Percentiles rank a stretch among this genome's conserved stretches.
phyloP scores from a whole-genome alignment of 2,329 filamentous ascomycete genomes.

The Alternaria consortialis region DNA sequence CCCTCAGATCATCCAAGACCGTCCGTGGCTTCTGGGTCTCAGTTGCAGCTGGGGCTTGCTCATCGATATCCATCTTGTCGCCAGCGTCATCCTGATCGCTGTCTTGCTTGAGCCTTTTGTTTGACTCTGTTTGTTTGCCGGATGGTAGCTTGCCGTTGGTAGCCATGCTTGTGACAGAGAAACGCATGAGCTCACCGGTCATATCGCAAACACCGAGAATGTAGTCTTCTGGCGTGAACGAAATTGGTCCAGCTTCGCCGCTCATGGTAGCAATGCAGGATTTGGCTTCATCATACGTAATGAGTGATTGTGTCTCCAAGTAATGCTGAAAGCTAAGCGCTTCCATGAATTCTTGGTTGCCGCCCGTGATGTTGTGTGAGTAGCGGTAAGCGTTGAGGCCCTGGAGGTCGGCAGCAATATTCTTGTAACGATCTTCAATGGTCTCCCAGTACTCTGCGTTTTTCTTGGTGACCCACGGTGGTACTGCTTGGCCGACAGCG shows the following conservation, averaged over 20 bases:
- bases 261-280: constrained; percentile 50
- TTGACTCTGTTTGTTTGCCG: constrained; percentile 45
- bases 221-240: constrained; percentile 83
- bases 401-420: constrained; percentile 76
- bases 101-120: constrained; percentile 42
- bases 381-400: constrained; percentile 86
- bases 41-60: constrained; percentile 26
- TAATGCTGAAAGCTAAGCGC: constrained; percentile 90
- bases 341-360: constrained; percentile 94
- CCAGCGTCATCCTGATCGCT: constrained; percentile 26
- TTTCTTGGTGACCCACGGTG: constrained; percentile 73
- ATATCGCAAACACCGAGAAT: constrained; percentile 91
- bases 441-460: constrained; percentile 73
- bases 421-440: constrained; percentile 73
- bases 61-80: constrained; percentile 51
- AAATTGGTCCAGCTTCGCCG: constrained; percentile 59
- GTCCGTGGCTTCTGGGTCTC: constrained; percentile 56
- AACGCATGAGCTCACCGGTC: constrained; percentile 96
- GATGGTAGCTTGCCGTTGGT: constrained; percentile 68
- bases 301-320: constrained; percentile 76
- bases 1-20: constrained; percentile 84
- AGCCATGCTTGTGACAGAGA: constrained; percentile 87
- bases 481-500: constrained; percentile 66
- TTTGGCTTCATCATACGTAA: constrained; percentile 70
- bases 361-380: constrained; percentile 75